Conservation (phyloP, 192 early-diverging fungal species). For the Backusella tarrabulga region DNA sequence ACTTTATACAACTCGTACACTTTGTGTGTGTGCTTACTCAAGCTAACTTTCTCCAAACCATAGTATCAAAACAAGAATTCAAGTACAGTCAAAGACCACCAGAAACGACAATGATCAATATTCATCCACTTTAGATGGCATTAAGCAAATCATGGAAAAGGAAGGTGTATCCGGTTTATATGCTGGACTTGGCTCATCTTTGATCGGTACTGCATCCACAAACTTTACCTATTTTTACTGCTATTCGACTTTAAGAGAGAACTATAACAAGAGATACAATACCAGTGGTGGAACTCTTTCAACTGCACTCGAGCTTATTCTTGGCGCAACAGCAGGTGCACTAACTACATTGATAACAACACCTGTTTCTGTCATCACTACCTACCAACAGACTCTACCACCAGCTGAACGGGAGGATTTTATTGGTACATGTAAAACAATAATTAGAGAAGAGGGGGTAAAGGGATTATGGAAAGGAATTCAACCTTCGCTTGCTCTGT, state of each 20-base stretch:
- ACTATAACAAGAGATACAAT: slow-evolving; percentile 46
- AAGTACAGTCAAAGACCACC: slow-evolving; percentile 76
- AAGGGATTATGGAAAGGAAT: slow-evolving; percentile 90
- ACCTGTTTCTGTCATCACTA: slow-evolving; percentile 93
- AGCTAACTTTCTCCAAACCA: background rate
- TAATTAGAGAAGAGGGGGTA: slow-evolving; percentile 78
- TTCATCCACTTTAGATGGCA: slow-evolving; percentile 69
- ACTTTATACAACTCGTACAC: background rate
- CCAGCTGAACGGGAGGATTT: slow-evolving; percentile 63
- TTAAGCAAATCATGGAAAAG: slow-evolving; percentile 74
- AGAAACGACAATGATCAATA: slow-evolving; percentile 50
- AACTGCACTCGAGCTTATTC: slow-evolving; percentile 81
- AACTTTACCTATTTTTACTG: slow-evolving; percentile 89
- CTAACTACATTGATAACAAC: slow-evolving; percentile 86
- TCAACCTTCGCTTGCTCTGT: slow-evolving; percentile 87
- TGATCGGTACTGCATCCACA: slow-evolving; percentile 74
- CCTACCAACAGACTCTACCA: slow-evolving; percentile 87
- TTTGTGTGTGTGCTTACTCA: background rate
- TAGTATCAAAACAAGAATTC: slow-evolving; percentile 94
- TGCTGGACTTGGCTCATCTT: slow-evolving; percentile 79
- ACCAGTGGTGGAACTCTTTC: slow-evolving; percentile 56
- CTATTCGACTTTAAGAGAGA: slow-evolving; percentile 71
- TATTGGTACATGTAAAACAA: slow-evolving; percentile 60
- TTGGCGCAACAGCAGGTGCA: slow-evolving; percentile 91
- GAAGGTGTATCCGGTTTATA: slow-evolving; percentile 91